Conservation (phyloP, 805 yeast genomes). For the Danielia reshetovae region DNA sequence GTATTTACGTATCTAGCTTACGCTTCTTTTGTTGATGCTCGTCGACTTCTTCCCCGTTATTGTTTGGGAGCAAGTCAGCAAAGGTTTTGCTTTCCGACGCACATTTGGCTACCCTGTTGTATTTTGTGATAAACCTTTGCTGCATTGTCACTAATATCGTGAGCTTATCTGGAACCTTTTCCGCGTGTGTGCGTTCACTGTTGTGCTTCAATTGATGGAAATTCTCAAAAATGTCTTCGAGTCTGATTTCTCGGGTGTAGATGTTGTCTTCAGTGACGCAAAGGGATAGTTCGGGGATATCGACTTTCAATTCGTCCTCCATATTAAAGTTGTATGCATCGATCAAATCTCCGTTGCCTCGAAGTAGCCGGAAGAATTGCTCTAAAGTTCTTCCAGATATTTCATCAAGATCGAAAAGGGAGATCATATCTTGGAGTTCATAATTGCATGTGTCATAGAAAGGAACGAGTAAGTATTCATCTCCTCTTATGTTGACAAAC, state of each 20-base stretch:
- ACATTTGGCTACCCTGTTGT: conserved; percentile 20
- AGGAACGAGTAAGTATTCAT: conserved; percentile 26
- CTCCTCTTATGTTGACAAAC: conserved; percentile 20
- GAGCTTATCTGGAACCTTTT: conserved; percentile 11
- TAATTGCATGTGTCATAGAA: conserved; percentile 7
- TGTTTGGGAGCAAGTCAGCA: neutral
- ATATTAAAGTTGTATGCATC: conserved; percentile 22
- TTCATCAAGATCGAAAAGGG: conserved; percentile 22
- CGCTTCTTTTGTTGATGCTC: neutral
- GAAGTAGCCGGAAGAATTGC: conserved; percentile 22
- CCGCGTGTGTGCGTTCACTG: conserved; percentile 3
- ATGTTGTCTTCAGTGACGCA: conserved; percentile 31
- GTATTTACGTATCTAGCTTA: no score
- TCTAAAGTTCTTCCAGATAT: conserved; percentile 18
- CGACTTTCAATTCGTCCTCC: conserved; percentile 25
- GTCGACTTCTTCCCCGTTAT: neutral
- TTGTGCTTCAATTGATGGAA: conserved; percentile 17
- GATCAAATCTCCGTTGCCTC: conserved; percentile 24
- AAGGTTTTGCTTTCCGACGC: neutral
- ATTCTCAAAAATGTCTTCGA: conserved; percentile 24
- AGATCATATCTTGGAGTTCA: conserved; percentile 20
- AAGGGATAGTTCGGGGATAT: conserved; percentile 26
- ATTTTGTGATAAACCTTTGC: conserved; percentile 26
- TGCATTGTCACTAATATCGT: conserved; percentile 19
- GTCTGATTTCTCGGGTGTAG: conserved; percentile 20